A percentile compares a stretch with the other conserved stretches of the same genome.
Conservation (phyloP, 2,329 filamentous ascomycete species). For the Hymenoscyphus repandus region DNA sequence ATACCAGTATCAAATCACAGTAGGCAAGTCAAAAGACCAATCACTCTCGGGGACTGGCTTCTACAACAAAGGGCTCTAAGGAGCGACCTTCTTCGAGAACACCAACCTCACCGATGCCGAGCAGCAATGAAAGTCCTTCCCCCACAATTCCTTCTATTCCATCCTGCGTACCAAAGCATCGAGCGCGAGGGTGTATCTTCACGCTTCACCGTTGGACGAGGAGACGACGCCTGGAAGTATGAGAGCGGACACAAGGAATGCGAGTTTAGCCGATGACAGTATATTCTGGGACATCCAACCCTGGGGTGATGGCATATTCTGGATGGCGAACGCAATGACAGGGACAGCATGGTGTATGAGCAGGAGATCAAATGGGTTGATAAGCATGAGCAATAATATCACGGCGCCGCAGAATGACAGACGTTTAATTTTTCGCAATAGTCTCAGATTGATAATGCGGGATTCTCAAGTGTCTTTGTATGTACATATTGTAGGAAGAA, state of each 20-base stretch:
- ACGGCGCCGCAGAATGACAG: constrained; percentile 9
- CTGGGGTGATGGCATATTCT: constrained; percentile 20
- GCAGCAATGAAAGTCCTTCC: constrained; percentile 17
- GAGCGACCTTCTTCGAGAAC: constrained; percentile 8
- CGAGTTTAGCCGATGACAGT: constrained; percentile 7
- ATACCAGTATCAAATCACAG: neutral
- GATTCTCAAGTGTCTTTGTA: constrained; percentile 10
- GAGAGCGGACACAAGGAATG: constrained; percentile 9
- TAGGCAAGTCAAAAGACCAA: neutral
- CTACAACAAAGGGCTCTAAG: neutral
- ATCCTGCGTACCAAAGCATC: constrained; percentile 12
- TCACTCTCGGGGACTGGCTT: neutral
- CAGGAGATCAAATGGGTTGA: constrained; percentile 7
- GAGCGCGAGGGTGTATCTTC: constrained; percentile 7
- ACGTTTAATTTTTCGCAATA: constrained; percentile 10
- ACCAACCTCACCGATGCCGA: constrained; percentile 8
- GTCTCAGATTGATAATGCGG: constrained; percentile 6
- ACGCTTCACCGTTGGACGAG: neutral
- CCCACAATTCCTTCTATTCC: constrained; percentile 10
- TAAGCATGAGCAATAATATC: constrained; percentile 17
- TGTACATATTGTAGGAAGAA: neutral
- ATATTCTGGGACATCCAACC: constrained; percentile 17
- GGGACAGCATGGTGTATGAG: constrained; percentile 13
- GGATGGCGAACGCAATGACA: constrained; percentile 14
- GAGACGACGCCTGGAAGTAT: constrained; percentile 13